Evolutionary conservation across 345 rosid species (phyloP).

Genomic region (Streptanthus diversifolius): DNA sequence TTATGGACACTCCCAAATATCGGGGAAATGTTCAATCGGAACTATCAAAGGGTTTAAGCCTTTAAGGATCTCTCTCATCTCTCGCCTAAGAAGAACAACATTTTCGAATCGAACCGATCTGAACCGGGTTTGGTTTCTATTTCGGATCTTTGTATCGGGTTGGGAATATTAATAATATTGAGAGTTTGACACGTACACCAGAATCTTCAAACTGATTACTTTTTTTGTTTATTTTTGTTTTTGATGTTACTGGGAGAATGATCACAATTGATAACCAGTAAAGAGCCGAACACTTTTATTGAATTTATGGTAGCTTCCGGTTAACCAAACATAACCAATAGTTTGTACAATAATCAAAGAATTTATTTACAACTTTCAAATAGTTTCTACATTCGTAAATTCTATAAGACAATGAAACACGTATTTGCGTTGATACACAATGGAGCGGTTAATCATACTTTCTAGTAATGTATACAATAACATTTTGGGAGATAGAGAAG

Average conservation of each 20-base stretch:
- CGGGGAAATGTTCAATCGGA: constrained; percentile 22
- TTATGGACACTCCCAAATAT: constrained; percentile 33
- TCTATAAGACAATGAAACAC: neutral
- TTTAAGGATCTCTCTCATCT: constrained; percentile 21
- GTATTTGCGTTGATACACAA: neutral
- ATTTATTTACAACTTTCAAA: neutral
- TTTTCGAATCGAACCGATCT: constrained; percentile 1
- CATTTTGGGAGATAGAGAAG: no score
- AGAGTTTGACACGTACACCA: neutral
- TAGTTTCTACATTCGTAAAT: neutral
- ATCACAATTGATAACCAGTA: neutral
- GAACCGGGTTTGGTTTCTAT: neutral
- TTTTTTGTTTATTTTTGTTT: neutral
- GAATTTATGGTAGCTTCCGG: neutral
- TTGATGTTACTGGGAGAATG: neutral
- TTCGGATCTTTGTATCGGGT: neutral
- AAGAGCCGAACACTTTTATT: neutral
- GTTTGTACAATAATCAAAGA: neutral
- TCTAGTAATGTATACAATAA: neutral
- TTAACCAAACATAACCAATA: neutral
- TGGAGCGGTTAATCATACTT: neutral
- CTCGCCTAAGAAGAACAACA: constrained; percentile 1
- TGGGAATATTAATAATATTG: neutral
- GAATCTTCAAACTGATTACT: neutral
- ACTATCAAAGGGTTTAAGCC: constrained; percentile 19